A percentile compares a stretch with the other conserved stretches of the same genome.
phyloP scores from a whole-genome alignment of 805 yeast species.

The Candida coleopterorum region DNA sequence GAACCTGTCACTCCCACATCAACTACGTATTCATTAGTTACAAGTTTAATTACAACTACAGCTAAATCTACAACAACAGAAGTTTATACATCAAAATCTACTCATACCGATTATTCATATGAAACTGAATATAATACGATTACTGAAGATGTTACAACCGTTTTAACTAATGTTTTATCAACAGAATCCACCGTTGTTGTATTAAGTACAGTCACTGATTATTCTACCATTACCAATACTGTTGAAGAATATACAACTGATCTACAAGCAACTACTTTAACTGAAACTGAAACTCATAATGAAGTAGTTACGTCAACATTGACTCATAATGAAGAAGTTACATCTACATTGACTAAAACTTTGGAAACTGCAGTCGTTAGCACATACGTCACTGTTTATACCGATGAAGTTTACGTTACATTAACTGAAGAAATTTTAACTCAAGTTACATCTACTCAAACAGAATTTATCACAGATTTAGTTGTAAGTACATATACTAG shows the following conservation, averaged over 20 bases:
- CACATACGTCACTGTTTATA: background rate
- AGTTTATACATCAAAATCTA: background rate
- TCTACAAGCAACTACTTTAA: background rate
- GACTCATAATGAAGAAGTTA: background rate
- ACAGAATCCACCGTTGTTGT: background rate
- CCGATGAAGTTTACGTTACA: background rate
- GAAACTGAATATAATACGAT: background rate
- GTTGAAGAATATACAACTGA: background rate
- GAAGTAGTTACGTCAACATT: too few relatives aligned
- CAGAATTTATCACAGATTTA: background rate
- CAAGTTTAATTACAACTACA: background rate
- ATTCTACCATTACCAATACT: background rate
- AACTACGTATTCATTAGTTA: background rate
- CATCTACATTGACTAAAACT: background rate
- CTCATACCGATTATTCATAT: background rate
- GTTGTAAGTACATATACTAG: background rate
- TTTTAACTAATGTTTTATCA: background rate
- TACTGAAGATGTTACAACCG: background rate
- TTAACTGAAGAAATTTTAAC: background rate
- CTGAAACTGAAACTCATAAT: background rate
- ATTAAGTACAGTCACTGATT: background rate
- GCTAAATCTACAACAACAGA: background rate
- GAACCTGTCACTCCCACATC: background rate
- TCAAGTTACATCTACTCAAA: background rate
- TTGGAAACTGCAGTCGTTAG: background rate